phyloP scores from a whole-genome alignment of 2,329 filamentous ascomycete genomes.

The Scedosporium dehoogii region DNA sequence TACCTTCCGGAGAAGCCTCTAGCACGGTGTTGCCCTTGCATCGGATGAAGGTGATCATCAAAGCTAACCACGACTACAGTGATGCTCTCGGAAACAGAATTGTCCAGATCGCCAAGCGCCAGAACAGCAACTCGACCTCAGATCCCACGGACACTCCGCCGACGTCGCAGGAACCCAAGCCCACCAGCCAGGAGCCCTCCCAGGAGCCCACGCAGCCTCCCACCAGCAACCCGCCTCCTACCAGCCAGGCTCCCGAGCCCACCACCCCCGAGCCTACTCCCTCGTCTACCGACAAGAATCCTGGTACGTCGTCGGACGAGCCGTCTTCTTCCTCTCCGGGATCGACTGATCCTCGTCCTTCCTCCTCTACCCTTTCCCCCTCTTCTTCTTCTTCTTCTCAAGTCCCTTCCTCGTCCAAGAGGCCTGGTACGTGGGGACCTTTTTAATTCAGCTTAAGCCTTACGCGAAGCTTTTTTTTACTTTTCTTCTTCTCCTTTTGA shows the following conservation, averaged over 20 bases:
- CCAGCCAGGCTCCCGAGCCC: slow-evolving; percentile 4
- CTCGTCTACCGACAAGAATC: slow-evolving; percentile 5
- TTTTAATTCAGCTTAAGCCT: background rate
- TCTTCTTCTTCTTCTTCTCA: slow-evolving; percentile 11
- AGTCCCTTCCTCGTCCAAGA: slow-evolving; percentile 8
- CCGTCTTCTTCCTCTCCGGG: slow-evolving; percentile 18
- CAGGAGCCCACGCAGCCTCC: slow-evolving; percentile 1
- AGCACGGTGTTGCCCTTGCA: slow-evolving; percentile 58
- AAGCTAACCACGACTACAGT: slow-evolving; percentile 52
- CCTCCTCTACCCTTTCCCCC: slow-evolving; percentile 17
- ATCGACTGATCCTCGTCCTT: slow-evolving; percentile 19
- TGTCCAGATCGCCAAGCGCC: slow-evolving; percentile 54
- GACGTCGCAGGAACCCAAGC: background rate
- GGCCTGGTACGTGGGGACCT: slow-evolving; percentile 4
- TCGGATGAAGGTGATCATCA: slow-evolving; percentile 52
- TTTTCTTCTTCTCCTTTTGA: background rate
- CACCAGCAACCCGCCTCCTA: slow-evolving; percentile 9
- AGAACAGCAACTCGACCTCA: slow-evolving; percentile 25
- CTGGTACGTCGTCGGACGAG: slow-evolving; percentile 11
- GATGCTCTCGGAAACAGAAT: slow-evolving; percentile 52
- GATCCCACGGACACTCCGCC: slow-evolving; percentile 6
- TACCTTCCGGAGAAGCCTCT: slow-evolving; percentile 55
- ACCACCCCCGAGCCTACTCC: slow-evolving; percentile 9
- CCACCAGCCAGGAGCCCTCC: slow-evolving; percentile 9
- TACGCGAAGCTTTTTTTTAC: background rate